These are phyloP conservation scores for Dacryopinax primogenitus DNA, from an alignment of 768 basidiomycete species.

Conservation along the genomic window DNA sequence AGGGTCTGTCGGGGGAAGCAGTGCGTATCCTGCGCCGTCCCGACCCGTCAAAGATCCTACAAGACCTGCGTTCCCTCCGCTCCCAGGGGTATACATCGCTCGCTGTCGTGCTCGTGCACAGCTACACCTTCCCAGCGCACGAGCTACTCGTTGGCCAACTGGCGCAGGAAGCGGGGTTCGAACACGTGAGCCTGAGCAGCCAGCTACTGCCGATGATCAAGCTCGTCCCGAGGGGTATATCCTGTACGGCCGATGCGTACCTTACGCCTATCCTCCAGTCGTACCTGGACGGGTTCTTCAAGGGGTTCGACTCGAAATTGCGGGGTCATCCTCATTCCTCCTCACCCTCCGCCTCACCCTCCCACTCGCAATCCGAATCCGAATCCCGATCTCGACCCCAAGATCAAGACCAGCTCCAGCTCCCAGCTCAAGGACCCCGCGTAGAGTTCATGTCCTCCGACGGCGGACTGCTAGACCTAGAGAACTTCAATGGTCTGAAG, in stretches of 20 bases:
- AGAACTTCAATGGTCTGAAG: conserved; percentile 85
- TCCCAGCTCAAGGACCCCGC: no score
- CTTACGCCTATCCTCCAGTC: conserved; percentile 74
- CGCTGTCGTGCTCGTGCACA: conserved; percentile 82
- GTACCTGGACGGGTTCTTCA: conserved; percentile 85
- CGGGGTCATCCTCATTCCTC: no score
- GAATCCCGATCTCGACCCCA: no score
- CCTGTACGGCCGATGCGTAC: conserved; percentile 89
- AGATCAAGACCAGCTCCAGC: no score
- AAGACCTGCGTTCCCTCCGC: conserved; percentile 57
- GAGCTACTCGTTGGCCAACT: conserved; percentile 58
- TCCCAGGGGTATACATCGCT: conserved; percentile 75
- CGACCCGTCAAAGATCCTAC: conserved; percentile 39
- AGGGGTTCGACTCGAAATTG: conserved; percentile 68
- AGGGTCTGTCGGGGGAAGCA: conserved; percentile 78
- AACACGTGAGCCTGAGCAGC: conserved; percentile 77
- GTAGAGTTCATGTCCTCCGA: conserved; percentile 97
- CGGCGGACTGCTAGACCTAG: conserved; percentile 65
- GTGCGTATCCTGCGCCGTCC: conserved; percentile 69
- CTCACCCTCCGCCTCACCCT: no score
- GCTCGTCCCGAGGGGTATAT: conserved; percentile 84
- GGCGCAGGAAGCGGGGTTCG: conserved; percentile 73
- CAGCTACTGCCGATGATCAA: conserved; percentile 89
- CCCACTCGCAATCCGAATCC: no score
- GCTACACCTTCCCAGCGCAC: conserved; percentile 83